Evolutionary conservation across 2,329 filamentous ascomycete species (phyloP).

Genomic region (Fonsecaea erecta): DNA sequence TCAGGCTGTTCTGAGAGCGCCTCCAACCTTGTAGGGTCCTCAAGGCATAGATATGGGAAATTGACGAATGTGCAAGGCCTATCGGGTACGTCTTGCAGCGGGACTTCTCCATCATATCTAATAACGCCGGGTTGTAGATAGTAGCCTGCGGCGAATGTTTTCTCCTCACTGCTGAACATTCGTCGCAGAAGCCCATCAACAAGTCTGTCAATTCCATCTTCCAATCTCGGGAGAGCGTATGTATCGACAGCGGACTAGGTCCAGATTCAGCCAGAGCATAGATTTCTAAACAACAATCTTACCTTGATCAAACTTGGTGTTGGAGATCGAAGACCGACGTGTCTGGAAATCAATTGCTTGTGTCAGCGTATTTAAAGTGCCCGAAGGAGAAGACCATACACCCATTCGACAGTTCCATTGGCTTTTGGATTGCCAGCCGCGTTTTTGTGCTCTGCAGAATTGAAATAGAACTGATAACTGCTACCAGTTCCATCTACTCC

Average conservation of each 20-base stretch:
- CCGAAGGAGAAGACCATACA: background rate
- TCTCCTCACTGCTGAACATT: background rate
- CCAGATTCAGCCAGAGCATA: background rate
- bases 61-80: background rate
- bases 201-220: background rate
- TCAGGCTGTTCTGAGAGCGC: background rate
- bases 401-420: background rate
- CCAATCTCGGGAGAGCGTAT: background rate
- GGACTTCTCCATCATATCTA: background rate
- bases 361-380: background rate
- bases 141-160: background rate
- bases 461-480: conserved; percentile 3
- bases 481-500: background rate
- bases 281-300: background rate
- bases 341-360: background rate
- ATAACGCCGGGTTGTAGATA: background rate
- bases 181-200: background rate
- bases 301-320: background rate
- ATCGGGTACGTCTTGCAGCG: background rate
- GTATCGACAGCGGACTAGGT: background rate
- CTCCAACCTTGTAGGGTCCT: background rate
- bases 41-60: background rate
- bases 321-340: background rate
- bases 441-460: background rate
- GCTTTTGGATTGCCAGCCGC: background rate